Evolutionary conservation across 2,329 filamentous ascomycete species (phyloP), one percentile per base, ranked within the genome.

Genomic region (Grosmannia penicillata): DNA sequence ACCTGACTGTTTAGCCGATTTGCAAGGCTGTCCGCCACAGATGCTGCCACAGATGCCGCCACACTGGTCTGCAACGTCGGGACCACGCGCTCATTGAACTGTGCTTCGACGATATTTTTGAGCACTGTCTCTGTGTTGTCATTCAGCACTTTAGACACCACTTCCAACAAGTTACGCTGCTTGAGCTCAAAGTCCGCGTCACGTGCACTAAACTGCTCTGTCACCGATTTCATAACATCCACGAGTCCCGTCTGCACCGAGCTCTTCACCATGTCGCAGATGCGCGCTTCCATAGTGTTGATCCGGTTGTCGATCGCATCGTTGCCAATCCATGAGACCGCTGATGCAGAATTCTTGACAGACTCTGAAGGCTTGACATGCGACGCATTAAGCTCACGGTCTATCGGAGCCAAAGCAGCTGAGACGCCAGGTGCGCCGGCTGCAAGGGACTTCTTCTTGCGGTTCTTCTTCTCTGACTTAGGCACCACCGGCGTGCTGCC

Each of bases 81-180:
- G 37, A 94, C 65, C 32, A 95, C 74, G 13, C 76, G 69, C 39
- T 76, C 69, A 44, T 83, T 72, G 47, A 94, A 83, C 55, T 82
- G 81, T 34, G 76, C 70, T 33, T 75, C 72, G 36, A 94, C 78
- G 48, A 93, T 82, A 43, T 75, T 77, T 43, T 76, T 68, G 27
- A 95, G 68, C 18, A 83, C 82, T 50, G 81, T 78, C 56, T 78
- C 68, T 17, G 72, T 75, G 51, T 76, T 77, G 43, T 70, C 65
- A 45, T 72, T 75, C 34, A 80, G 62, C 25, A 76, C 71, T 25
- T 70, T 61, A 5, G 70, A 73, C 27, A 76, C 70, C 54, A 71
- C 64, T 44, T 72, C 66, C 30, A 76, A 59, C 15, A 76, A 57
- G 48, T 67, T 65, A 15, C 66, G 56, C 50, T 73, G 70, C 42